Base-by-base conservation (phyloP, 768 basidiomycete species). In the Lactifluus subvellereus region DNA sequence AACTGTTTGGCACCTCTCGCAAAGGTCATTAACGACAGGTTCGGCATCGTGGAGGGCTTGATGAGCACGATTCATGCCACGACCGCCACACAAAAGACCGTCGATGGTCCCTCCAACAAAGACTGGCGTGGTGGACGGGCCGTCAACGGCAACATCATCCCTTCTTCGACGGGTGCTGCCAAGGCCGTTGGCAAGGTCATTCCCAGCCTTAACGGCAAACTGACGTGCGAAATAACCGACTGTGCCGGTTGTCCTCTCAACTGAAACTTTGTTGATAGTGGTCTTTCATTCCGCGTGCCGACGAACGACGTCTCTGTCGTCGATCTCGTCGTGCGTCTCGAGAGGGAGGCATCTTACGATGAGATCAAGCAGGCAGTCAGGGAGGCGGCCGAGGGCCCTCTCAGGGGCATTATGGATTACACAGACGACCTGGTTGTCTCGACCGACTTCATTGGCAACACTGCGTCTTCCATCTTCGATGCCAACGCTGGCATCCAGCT, bases 101-200 rank as follows among this genome's bases (percentile, higher is more conserved):
- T 94, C 71, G 95, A 97, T 69, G 94, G 93, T 56, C 93, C 93
- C 50, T 96, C 94, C 53, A 74, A 83, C 82, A 98, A 95, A 81
- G 94, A 96, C 80, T 96, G 94, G 94, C 91, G 94, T 74, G 94
- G 94, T 73, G 94, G 94, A 67, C 96, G 96, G 78, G 86, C 87
- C 71, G 94, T 95, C 68, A 89, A 87, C 77, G 90, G 89, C 81
- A 99, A 99, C 85, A 98, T 99, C 80, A 99, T 99, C 74, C 96
- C 96, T 54, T 97, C 95, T 27, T 96, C 95, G 70, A 98, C 96
- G 69, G 96, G 96, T 78, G 96, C 96, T 67, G 96, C 96, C 76
- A 99, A 98, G 85, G 94, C 94, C 67, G 94, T 96, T 73, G 94
- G 94, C 71, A 96, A 97, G 82, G 94, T 99, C 77, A 98, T 98